These are phyloP conservation scores for Leccinum disarticulatum DNA, from an alignment of 768 basidiomycete species.

Conservation along the genomic window DNA sequence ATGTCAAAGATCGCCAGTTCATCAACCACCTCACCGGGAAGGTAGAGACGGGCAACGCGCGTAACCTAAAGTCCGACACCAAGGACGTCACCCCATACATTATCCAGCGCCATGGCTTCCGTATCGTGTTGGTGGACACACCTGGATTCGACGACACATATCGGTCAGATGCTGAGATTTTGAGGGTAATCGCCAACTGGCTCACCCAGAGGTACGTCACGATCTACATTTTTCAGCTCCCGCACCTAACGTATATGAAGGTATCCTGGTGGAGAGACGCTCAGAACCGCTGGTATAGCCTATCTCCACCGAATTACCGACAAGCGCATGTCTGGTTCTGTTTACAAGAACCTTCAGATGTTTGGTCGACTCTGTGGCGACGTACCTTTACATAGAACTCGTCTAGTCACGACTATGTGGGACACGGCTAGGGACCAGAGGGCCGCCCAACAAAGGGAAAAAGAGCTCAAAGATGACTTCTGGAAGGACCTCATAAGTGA, in stretches of 20 bases:
- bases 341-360: slow-evolving; percentile 31
- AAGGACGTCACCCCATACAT: slow-evolving; percentile 4
- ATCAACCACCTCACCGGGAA: slow-evolving; percentile 15
- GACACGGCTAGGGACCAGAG: slow-evolving; percentile 17
- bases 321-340: slow-evolving; percentile 34
- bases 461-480: slow-evolving; percentile 26
- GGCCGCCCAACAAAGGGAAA: slow-evolving; percentile 16
- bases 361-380: slow-evolving; percentile 38
- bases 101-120: background rate
- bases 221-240: background rate
- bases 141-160: slow-evolving; percentile 24
- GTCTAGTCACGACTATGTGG: slow-evolving; percentile 43
- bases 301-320: slow-evolving; percentile 38
- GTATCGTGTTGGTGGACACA: slow-evolving; percentile 22
- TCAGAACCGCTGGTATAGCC: slow-evolving; percentile 31
- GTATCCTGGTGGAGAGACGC: background rate
- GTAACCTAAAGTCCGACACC: slow-evolving; percentile 14
- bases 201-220: slow-evolving; percentile 17
- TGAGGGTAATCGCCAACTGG: slow-evolving; percentile 17
- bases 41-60: background rate
- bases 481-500: slow-evolving; percentile 14
- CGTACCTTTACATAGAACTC: slow-evolving; percentile 27
- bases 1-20: slow-evolving; percentile 3
- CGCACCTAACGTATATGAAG: background rate
- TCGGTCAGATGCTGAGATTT: slow-evolving; percentile 11